Evolutionary conservation across 352 stramenopile genomes (phyloP).

Genomic region (Pythium rishiriense): DNA sequence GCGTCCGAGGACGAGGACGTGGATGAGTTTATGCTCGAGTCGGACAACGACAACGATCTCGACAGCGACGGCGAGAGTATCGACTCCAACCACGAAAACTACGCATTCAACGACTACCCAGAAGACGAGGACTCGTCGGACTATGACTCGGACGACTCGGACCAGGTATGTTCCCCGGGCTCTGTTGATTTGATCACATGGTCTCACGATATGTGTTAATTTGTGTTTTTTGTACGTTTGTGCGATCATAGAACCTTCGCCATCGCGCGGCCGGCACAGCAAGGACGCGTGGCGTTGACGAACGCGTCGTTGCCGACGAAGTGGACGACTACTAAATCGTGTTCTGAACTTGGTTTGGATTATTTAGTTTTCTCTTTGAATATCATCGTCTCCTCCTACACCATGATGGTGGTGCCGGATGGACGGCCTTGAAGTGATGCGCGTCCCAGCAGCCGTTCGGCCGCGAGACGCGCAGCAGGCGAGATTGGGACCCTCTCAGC

Average conservation of each 20-base stretch:
- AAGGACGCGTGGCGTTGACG: neutral
- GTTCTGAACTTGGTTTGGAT: neutral
- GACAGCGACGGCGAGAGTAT: constrained; percentile 76
- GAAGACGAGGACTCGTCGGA: constrained; percentile 61
- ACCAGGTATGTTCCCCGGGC: constrained; percentile 22
- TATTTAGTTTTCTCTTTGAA: constrained; percentile 17
- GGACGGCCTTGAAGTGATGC: neutral
- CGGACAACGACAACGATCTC: constrained; percentile 67
- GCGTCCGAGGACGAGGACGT: constrained; percentile 46
- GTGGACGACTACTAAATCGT: constrained; percentile 3
- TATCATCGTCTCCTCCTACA: constrained; percentile 2
- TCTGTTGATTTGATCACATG: neutral
- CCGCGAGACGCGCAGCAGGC: neutral
- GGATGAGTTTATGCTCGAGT: constrained; percentile 80
- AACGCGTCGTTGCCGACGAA: constrained; percentile 13
- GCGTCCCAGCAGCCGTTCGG: neutral
- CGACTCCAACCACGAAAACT: constrained; percentile 85
- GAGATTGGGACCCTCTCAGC: constrained; percentile 7
- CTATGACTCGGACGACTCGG: constrained; percentile 39
- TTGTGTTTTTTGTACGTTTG: neutral
- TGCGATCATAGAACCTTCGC: constrained; percentile 11
- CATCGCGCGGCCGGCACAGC: constrained; percentile 8
- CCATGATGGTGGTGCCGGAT: neutral
- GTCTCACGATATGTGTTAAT: too few relatives aligned
- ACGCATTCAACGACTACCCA: constrained; percentile 79